Base-by-base conservation (phyloP, 495 filamentous ascomycete genomes). In the Xylaria nigripes region DNA sequence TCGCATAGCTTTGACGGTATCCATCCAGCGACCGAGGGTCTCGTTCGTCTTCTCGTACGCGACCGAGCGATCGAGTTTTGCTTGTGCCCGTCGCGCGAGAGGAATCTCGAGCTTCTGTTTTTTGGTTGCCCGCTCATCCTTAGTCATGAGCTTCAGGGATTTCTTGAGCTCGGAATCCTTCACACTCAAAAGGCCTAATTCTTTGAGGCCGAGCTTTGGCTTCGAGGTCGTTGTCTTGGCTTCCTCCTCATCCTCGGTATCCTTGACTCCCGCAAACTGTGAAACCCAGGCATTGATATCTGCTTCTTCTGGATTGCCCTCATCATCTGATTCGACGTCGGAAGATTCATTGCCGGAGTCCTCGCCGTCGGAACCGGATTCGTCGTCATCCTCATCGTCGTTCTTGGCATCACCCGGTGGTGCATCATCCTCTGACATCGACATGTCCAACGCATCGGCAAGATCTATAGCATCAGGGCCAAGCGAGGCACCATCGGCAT, bases 41-140 rank as follows among this genome's bases (percentile, higher is more conserved):
- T 96, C 85, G 61, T 90, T 96, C 41, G 89, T 92, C 73, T 95
- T 89, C 27, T 90, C 81, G 64, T 89, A 95, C 1, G 93, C 93
- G 13, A 83, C 91, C 47, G 70, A 68, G n/a, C 93, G 87, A 60
- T 96, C 85, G 5, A 96, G 67, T 44, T 83, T 82, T 63, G 95
- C 92, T 63, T 97, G 90, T 57, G 95, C 87, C 43, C 93, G 82
- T 64, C 89, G 95, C 2, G 91, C 79, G 12, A 96, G 78, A 27
- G 94, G 92, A 9, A 89, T 85, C 21, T 86, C 84, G 12, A 97
- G 78, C 63, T 90, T 94, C 45, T 86, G 84, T 43, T 73, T 75
- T 65, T 72, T 75, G 48, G 59, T 72, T 13, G 63, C 61, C 44
- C 72, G 81, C 72, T 70, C 79, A 58, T 66, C 75, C 68, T 74